Base-by-base conservation (phyloP, 495 filamentous ascomycete genomes). In the Talaromyces proteolyticus region DNA sequence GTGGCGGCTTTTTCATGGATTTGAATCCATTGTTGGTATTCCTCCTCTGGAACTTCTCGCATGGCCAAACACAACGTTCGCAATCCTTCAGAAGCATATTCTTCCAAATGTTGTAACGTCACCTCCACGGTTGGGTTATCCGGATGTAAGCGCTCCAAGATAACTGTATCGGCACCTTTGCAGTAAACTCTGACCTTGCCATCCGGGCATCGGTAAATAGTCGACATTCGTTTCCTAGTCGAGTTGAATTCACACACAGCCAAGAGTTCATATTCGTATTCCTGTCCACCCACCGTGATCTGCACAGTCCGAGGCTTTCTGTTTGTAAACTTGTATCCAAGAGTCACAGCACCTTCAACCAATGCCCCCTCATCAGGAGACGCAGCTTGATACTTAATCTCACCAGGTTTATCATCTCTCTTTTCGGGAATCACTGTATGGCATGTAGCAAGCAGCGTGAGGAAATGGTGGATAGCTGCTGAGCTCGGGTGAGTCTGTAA, bases 231-330 rank as follows among this genome's bases (percentile, higher is more conserved):
- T 69, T 99, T 99, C 44, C 94, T 75, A 17, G 94, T 95, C 2
- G 93, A 97, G 69, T 99, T 97, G 76, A 99, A 99, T 66, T 99
- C 94, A 64, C 91, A 95, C 23, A 99, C 91, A 14, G 92, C 91
- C 44, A 99, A 70, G 24, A 99, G 75, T 60, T 99, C 93, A 59
- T 93, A 97, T 60, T 95, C 85, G 20, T 77, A 74, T 50, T 88
- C 76, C 58, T 83, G 67, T 0, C 86, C 89, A 21, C 76, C 78
- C 29, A 87, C 82, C 20, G 81, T 74, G 55, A 96, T 88, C 37
- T 87, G 83, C 24, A 97, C 93, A 4, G 87, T 77, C 45, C 86
- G 79, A 26, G 94, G 94, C 65, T 87, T 95, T 47, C 94, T 83
- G 49, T 93, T 90, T 40, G 85, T 83, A 63, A 99, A 99, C 39